Evolutionary conservation across 148 eudicot species (phyloP), one percentile per base, ranked within the genome.

Genomic region (Cornus controversa): DNA sequence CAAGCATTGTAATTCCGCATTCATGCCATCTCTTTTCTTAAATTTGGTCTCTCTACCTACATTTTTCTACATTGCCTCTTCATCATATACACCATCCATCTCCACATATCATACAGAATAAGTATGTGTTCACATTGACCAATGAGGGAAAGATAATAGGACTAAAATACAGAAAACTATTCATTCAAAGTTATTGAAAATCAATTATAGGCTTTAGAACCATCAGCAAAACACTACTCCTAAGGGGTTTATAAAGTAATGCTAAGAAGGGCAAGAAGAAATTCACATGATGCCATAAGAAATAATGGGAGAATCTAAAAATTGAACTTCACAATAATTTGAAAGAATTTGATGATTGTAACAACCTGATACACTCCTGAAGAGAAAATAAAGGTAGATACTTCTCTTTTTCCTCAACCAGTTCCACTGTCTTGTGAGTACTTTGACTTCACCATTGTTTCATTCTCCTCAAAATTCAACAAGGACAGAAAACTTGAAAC

Each of bases 281-380:
- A 20, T 60, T 25, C 18, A 60, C 24, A n/a, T 20, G 22, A 60
- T 20, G 64, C 64, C 64, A 60, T 6, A 1, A 3, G 6, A 1
- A 1, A 22, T 22, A 60, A n/a, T 18, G 6, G 6, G 24, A 10
- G 15, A 23, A 75, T 75, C 25, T 22, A 13, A 45, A 25, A 65
- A 60, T 40, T 60, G 24, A 18, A 65, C 58, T 22, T 31, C 26
- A 23, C 28, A 53, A 62, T n/a, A n/a, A n/a, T n/a, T n/a, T 50
- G 58, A 75, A 71, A 26, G 74, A 71, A 71, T 15, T 75, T 54
- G 34, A 75, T 18, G 58, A 29, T 23, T 40, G 37, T 34, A 60
- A 60, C 64, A 60, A 58, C 24, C 9, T 60, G 64, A n/a, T 60
- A 60, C 64, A 60, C 20, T 60, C 0, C 8, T 45, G 20, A 18